Evolutionary conservation across 768 basidiomycete species (phyloP), one percentile per base, ranked within the genome.

Genomic region (Fomitopsis serialis): DNA sequence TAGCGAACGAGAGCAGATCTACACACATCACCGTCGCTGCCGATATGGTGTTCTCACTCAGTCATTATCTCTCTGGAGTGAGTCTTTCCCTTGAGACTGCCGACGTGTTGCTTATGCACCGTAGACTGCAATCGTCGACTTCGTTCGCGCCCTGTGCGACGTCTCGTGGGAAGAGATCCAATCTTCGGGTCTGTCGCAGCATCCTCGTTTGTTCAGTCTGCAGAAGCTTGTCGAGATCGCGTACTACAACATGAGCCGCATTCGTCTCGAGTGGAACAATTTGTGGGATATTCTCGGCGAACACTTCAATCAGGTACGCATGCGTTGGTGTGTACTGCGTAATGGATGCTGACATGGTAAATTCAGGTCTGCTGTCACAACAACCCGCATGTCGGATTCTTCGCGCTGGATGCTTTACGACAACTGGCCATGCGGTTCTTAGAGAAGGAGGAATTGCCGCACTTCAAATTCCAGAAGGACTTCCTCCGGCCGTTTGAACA

Each of bases 141-240:
- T 99, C 59, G 97, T 98, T 3, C 89, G 87, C 69, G 94, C 97
- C 2, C 75, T 99, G 4, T 92, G 92, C 65, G 92, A 96, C 62
- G 90, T 99, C 35, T 99, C 97, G 36, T 98, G 96, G 96, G 93
- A 98, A 68, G 97, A 99, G 71, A 99, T 99, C 35, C 93, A 97
- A 68, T 95, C 94, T 0, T 98, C 97, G 0, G 94, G 94, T 17
- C 72, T 93, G 25, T 96, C 96, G 2, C 87, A 95, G 56, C 89
- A 93, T 66, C 96, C 97, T 1, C 84, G 97, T 23, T 75, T 98
- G 53, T 99, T 98, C 78, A 96, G 95, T 69, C 72, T 99, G 53
- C 95, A 98, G 70, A 99, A 98, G 71, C 77, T 99, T 34, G 96
- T 98, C 37, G 97, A 99, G 66, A 98, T 99, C 52, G 97, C 95